Evolutionary conservation across 2,329 filamentous ascomycete genomes (phyloP), one percentile per base, ranked within the genome.

Genomic region (Paraconiothyrium sp.): DNA sequence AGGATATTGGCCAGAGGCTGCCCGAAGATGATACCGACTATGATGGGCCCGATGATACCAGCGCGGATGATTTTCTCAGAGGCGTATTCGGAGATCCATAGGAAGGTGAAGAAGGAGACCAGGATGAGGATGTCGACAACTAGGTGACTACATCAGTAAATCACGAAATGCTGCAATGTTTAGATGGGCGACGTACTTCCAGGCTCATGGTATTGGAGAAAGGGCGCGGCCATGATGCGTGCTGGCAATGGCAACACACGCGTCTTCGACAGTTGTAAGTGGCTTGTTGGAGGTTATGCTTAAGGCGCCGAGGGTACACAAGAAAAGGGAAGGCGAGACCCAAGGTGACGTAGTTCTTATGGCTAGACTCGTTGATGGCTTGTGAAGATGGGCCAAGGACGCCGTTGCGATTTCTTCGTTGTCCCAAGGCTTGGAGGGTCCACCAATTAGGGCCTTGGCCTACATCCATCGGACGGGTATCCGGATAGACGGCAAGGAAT

Each of bases 81-180:
- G 41, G 62, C 47, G 16, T 65, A 66, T 27, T 66, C 63, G 2
- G 64, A 47, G 11, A 65, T 54, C 55, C 64, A 59, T 5, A 65
- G 44, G 37, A 59, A 64, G 4, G 61, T 63, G 39, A 68, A 66
- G 52, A 65, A 65, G 9, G 56, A 62, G n/a, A 61, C 35, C 10
- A 65, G 39, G 54, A 63, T 64, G 14, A 60, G 54, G 27, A 51
- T 51, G 22, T 51, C 63, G 60, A n/a, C 27, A 44, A 39, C n/a
- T 47, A 54, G 59, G 49, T 56, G 50, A 48, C 30, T 39, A 24
- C 32, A 49, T n/a, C 24, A 57, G 37, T 39, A 13, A 39, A 39
- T 39, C 37, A 14, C 37, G 37, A 39, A 39, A 39, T 14, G 3
- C 10, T 11, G 27, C 11, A 39, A 14, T 1, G 16, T 16, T 30